A percentile compares a stretch with the other conserved stretches of the same genome.
These are phyloP conservation scores for Rutstroemia sydowiana DNA, from an alignment of 2,329 filamentous ascomycete genomes.

Conservation along the genomic window DNA sequence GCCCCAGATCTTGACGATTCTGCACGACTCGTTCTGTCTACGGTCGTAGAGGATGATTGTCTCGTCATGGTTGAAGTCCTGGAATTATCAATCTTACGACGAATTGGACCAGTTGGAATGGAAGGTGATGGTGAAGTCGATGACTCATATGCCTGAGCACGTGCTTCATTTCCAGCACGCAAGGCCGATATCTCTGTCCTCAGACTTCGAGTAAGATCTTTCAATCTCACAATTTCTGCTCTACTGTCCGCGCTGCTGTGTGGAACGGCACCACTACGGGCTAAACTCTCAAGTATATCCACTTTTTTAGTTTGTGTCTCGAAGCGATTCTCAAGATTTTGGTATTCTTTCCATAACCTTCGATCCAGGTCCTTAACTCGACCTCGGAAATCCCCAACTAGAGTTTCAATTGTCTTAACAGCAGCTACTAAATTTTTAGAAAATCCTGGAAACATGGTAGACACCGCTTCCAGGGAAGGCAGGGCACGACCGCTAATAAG, in stretches of 20 bases:
- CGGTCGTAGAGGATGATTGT: conserved; percentile 41
- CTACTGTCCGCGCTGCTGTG: conserved; percentile 14
- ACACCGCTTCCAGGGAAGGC: conserved; percentile 78
- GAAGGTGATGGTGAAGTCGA: conserved; percentile 30
- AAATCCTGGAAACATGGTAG: conserved; percentile 79
- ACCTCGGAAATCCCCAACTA: conserved; percentile 69
- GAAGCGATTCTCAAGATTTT: conserved; percentile 72
- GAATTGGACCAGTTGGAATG: conserved; percentile 31
- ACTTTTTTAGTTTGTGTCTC: conserved; percentile 76
- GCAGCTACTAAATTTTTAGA: conserved; percentile 82
- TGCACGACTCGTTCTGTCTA: conserved; percentile 9
- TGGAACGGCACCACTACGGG: conserved; percentile 59
- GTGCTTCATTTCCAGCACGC: conserved; percentile 44
- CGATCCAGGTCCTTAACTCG: conserved; percentile 82
- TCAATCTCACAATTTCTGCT: conserved; percentile 52
- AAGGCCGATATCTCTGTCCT: conserved; percentile 65
- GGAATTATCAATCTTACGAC: conserved; percentile 17
- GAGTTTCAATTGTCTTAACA: conserved; percentile 76
- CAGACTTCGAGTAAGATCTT: conserved; percentile 54
- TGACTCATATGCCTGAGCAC: conserved; percentile 29
- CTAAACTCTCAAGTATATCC: conserved; percentile 75
- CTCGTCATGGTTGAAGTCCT: conserved; percentile 41
- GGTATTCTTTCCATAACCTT: conserved; percentile 86
- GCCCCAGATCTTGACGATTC: conserved; percentile 3
- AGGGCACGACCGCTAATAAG: conserved; percentile 79